A percentile compares a stretch with the other conserved stretches of the same genome.
Evolutionary conservation across 1,284 basidiomycete species (phyloP).

Genomic region (Ceratobasidium sp.): DNA sequence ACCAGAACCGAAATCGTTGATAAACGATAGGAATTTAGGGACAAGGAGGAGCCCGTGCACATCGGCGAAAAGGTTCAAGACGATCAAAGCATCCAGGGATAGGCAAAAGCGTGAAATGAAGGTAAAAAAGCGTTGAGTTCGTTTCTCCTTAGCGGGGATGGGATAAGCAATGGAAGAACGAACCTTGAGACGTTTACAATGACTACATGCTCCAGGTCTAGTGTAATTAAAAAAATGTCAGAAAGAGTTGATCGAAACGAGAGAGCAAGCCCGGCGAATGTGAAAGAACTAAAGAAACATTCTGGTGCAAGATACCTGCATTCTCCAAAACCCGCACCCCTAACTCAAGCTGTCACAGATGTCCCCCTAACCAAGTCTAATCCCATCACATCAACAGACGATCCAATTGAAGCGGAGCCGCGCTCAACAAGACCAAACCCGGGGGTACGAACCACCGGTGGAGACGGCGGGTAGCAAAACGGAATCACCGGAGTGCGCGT

Average conservation of each 20-base stretch:
- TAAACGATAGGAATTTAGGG: too few species aligned
- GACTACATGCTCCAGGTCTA: slow-evolving; percentile 82
- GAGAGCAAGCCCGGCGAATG: background rate
- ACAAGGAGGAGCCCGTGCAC: too few species aligned
- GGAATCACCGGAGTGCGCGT: background rate
- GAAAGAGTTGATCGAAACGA: background rate
- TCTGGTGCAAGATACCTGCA: too few species aligned
- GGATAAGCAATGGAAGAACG: slow-evolving; percentile 71
- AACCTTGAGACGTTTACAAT: slow-evolving; percentile 88
- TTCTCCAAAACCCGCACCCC: too few species aligned
- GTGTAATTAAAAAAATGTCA: background rate
- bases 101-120: background rate
- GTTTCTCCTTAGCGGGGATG: slow-evolving; percentile 57
- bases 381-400: slow-evolving; percentile 7
- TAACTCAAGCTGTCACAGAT: background rate
- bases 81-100: background rate
- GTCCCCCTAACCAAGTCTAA: background rate
- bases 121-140: slow-evolving; percentile 19
- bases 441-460: slow-evolving; percentile 38
- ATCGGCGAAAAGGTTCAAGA: too few species aligned
- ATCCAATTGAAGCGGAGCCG: background rate
- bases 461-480: background rate
- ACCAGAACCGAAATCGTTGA: too few species aligned
- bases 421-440: slow-evolving; percentile 22
- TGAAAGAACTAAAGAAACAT: too few species aligned